These are phyloP conservation scores for Raddia guianensis DNA, from an alignment of 176 grass and related monocot species.

Conservation along the genomic window DNA sequence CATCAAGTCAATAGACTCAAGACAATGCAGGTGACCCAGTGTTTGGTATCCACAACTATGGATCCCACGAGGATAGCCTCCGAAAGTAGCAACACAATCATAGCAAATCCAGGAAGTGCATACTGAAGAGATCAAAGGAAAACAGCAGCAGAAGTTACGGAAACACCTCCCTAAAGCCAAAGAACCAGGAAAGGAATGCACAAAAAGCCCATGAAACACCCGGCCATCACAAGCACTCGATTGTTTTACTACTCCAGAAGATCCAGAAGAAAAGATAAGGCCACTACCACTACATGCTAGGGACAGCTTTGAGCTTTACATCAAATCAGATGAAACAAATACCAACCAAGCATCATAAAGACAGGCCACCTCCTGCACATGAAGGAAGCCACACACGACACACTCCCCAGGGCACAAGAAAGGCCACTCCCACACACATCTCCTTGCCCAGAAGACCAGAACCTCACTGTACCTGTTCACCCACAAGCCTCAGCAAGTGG, in stretches of 20 bases:
- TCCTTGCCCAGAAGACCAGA: constrained; percentile 9
- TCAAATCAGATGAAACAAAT: constrained; percentile 45
- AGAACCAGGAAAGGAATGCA: not conserved
- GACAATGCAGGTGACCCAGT: not conserved
- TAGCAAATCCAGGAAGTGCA: constrained; percentile 17
- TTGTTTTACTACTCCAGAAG: constrained; percentile 22
- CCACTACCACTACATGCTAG: not conserved
- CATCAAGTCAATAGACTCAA: not conserved
- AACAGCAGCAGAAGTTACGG: constrained; percentile 33
- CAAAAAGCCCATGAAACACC: constrained; percentile 32
- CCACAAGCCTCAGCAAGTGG: constrained; percentile 15
- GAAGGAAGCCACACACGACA: not conserved
- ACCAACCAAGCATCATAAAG: constrained; percentile 35
- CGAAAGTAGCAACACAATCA: constrained; percentile 13
- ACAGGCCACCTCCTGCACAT: constrained; percentile 17
- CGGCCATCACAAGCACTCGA: constrained; percentile 32
- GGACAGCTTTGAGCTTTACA: constrained; percentile 41
- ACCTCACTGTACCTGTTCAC: not conserved
- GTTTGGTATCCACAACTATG: not conserved
- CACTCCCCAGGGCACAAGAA: constrained; percentile 34
- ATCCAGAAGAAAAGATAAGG: not conserved
- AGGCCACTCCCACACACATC: constrained; percentile 36
- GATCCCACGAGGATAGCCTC: not conserved
- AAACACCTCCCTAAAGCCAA: constrained; percentile 33
- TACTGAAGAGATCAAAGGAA: not conserved